Conservation (phyloP, 2,329 filamentous ascomycete species). For the Trichophyton schoenleinii region DNA sequence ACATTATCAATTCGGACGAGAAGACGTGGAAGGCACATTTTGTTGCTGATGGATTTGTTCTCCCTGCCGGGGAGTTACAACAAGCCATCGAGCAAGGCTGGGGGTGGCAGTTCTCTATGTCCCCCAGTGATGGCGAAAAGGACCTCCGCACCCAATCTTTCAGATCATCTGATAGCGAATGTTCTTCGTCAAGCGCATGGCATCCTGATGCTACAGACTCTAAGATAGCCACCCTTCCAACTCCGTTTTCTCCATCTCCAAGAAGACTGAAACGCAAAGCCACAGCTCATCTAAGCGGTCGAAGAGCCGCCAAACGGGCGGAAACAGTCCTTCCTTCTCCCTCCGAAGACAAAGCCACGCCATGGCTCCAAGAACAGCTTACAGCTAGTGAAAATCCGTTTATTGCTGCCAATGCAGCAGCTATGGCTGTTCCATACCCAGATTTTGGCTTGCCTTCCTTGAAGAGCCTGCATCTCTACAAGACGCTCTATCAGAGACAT, state of each 20-base stretch:
- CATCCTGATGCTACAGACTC: conserved; percentile 16
- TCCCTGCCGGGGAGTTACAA: conserved; percentile 71
- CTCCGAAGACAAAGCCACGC: conserved; percentile 29
- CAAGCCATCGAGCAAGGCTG: conserved; percentile 82
- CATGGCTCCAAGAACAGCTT: conserved; percentile 36
- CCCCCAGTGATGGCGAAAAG: conserved; percentile 60
- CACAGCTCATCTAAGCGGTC: conserved; percentile 31
- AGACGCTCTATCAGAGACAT: conserved; percentile 88
- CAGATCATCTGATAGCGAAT: conserved; percentile 31
- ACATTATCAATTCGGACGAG: conserved; percentile 82
- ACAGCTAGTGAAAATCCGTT: conserved; percentile 64
- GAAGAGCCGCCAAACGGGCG: conserved; percentile 48
- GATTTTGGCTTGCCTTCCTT: conserved; percentile 66
- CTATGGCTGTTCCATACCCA: conserved; percentile 67
- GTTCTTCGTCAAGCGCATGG: conserved; percentile 15
- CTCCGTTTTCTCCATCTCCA: conserved; percentile 13
- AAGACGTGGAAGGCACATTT: conserved; percentile 91
- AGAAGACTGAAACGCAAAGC: conserved; percentile 38
- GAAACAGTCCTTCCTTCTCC: conserved; percentile 28
- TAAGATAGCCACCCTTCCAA: conserved; percentile 17
- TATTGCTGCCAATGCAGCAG: conserved; percentile 68
- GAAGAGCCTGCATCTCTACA: conserved; percentile 80
- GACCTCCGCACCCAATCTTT: conserved; percentile 53
- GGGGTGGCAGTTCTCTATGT: conserved; percentile 89
- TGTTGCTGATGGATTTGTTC: conserved; percentile 65